phyloP scores from a whole-genome alignment of 768 basidiomycete species.

The Suillus spraguei region DNA sequence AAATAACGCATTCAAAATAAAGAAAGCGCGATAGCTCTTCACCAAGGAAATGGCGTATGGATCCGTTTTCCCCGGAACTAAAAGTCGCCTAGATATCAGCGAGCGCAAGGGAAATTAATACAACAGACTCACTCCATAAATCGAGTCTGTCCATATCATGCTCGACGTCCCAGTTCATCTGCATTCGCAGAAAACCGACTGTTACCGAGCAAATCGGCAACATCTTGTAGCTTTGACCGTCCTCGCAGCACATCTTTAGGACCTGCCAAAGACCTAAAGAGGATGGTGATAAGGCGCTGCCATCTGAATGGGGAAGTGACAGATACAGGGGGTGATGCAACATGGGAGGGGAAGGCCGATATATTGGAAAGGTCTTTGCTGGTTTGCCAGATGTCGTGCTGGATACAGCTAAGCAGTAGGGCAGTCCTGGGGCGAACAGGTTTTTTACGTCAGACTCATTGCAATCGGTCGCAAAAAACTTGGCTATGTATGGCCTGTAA shows the following conservation, averaged over 20 bases:
- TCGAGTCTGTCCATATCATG: background rate
- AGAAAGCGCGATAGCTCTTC: slow-evolving; percentile 13
- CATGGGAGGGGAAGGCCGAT: slow-evolving; percentile 8
- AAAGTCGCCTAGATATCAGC: background rate
- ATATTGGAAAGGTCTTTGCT: slow-evolving; percentile 24
- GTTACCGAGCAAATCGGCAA: background rate
- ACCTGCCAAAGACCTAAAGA: background rate
- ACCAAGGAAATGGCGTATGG: slow-evolving; percentile 24
- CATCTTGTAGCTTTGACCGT: background rate
- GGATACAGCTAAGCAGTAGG: slow-evolving; percentile 22
- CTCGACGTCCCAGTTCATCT: background rate
- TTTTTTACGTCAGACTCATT: slow-evolving; percentile 19
- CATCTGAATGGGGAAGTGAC: background rate
- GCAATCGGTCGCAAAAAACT: slow-evolving; percentile 12
- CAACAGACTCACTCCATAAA: background rate
- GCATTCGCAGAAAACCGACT: background rate
- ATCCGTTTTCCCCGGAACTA: slow-evolving; percentile 18
- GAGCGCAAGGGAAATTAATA: too few species aligned
- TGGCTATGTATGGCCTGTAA: slow-evolving; percentile 21
- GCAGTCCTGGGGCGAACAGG: slow-evolving; percentile 26
- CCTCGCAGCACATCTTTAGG: background rate
- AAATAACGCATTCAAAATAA: slow-evolving; percentile 15
- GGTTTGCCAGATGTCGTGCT: slow-evolving; percentile 23
- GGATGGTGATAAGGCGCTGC: background rate
- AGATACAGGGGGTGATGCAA: background rate